phyloP scores from a whole-genome alignment of 140 eudicot genomes.

The Stevia rebaudiana region DNA sequence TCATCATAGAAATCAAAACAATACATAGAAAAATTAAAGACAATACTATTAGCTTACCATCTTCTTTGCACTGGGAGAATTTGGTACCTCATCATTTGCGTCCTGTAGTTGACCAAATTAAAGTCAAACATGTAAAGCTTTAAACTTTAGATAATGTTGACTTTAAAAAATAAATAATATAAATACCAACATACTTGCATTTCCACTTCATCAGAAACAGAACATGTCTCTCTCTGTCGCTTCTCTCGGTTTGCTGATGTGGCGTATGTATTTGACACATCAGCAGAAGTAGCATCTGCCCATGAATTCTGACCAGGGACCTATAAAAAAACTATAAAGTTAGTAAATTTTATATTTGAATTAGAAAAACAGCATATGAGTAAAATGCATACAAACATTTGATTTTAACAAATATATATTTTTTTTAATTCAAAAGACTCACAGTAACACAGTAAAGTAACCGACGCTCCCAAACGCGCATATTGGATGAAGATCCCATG shows the following conservation, averaged over 20 bases:
- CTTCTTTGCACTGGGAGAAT: conserved; percentile 59
- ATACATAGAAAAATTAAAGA: neutral
- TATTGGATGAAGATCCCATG: conserved; percentile 45
- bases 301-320: conserved; percentile 51
- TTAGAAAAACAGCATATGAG: neutral
- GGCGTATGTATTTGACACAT: conserved; percentile 10
- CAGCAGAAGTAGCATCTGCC: conserved; percentile 48
- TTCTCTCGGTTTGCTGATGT: conserved; percentile 57
- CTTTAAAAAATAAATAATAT: neutral
- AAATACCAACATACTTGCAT: conserved; percentile 38
- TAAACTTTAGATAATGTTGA: neutral
- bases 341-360: neutral
- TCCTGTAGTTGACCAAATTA: conserved; percentile 30
- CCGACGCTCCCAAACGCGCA: conserved; percentile 81
- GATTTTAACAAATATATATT: neutral
- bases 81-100: conserved; percentile 24
- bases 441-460: conserved; percentile 84
- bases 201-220: conserved; percentile 44
- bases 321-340: neutral
- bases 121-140: conserved; percentile 7
- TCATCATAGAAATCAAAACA: neutral
- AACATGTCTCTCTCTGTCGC: conserved; percentile 60
- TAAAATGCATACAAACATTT: neutral
- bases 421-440: conserved; percentile 23
- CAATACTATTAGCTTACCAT: conserved; percentile 48